Evolutionary conservation across 148 eudicot genomes (phyloP), one percentile per base, ranked within the genome.

Genomic region (Rhododendron simsii): DNA sequence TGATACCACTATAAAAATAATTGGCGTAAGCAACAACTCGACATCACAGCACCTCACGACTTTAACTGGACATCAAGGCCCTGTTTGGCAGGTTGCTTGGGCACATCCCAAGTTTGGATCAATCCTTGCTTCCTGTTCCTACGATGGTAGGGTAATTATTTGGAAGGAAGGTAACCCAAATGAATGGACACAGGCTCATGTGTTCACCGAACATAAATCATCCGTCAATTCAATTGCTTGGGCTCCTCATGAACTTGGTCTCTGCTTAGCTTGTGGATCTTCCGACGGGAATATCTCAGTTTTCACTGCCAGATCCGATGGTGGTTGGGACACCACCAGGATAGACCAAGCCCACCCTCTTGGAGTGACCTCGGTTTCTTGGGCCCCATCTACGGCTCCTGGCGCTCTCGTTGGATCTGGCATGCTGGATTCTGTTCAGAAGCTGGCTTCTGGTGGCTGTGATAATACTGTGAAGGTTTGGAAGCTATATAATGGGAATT

Each of bases 41-140:
- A 71, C 91, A 7, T 90, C 97, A 23, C 99, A 94, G 81, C 92
- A 90, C 77, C 93, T 96, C 51, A 93, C 99, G 7, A 94, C 97
- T 50, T 90, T 96, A 88, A 89, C 88, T 1, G 98, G 99, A 14
- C 99, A 96, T 83, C 94, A 91, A 84, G 98, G 98, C 57, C 98
- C 99, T 23, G 98, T 96, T 81, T 96, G 99, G 99, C 98, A 96
- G 90, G 99, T 93, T 78, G 81, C 92, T 5, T 96, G 98, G 99
- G 98, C 98, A 20, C 98, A 96, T 90, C 99, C 98, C 47, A 96
- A 96, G 88, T 96, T 91, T 78, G 98, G 97, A 45, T 93, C 97
- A 30, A 23, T 92, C 35, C 91, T 96, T 78, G 98, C 99, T 84
- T 96, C 99, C 4, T 96, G 98, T 85, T 96, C 99, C 44, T 96